These are phyloP conservation scores for Agrocybe pediades DNA, from an alignment of 768 basidiomycete genomes.

Conservation along the genomic window DNA sequence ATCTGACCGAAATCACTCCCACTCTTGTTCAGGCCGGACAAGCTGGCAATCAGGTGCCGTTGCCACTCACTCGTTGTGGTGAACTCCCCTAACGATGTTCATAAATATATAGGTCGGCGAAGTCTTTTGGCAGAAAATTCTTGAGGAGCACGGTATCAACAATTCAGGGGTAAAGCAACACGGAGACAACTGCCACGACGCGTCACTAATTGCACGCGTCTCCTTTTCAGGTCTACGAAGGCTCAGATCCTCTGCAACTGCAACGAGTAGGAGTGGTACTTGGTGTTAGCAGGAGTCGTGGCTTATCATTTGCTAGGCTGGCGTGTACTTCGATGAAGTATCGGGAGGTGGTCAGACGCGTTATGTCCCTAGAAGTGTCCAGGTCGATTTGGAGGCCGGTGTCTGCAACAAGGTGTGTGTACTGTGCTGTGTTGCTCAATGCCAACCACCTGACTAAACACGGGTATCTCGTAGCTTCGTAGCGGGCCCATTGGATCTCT, in stretches of 20 bases:
- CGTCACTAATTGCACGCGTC: constrained; percentile 1
- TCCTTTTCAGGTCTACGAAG: constrained; percentile 58
- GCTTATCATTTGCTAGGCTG: constrained; percentile 48
- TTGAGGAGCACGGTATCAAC: constrained; percentile 85
- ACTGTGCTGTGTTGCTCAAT: neutral
- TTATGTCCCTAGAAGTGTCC: constrained; percentile 89
- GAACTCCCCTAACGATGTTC: constrained; percentile 5
- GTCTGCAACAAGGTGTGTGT: constrained; percentile 74
- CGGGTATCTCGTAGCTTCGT: constrained; percentile 47
- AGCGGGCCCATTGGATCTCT: constrained; percentile 70
- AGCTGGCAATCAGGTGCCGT: constrained; percentile 53
- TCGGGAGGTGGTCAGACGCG: constrained; percentile 46
- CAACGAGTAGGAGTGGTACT: constrained; percentile 52
- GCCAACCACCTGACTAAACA: neutral
- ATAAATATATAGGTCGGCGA: constrained; percentile 68
- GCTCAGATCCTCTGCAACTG: constrained; percentile 74
- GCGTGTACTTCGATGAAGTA: constrained; percentile 82
- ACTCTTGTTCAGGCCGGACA: constrained; percentile 61
- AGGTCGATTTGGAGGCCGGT: constrained; percentile 87
- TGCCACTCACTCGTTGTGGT: constrained; percentile 4
- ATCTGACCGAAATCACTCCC: neutral
- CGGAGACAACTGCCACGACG: neutral
- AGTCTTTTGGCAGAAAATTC: constrained; percentile 86
- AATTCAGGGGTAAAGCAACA: constrained; percentile 58
- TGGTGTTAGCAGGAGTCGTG: neutral